Evolutionary conservation across 495 filamentous ascomycete genomes (phyloP), one percentile per base, ranked within the genome.

Genomic region (Aspergillus sclerotioniger): DNA sequence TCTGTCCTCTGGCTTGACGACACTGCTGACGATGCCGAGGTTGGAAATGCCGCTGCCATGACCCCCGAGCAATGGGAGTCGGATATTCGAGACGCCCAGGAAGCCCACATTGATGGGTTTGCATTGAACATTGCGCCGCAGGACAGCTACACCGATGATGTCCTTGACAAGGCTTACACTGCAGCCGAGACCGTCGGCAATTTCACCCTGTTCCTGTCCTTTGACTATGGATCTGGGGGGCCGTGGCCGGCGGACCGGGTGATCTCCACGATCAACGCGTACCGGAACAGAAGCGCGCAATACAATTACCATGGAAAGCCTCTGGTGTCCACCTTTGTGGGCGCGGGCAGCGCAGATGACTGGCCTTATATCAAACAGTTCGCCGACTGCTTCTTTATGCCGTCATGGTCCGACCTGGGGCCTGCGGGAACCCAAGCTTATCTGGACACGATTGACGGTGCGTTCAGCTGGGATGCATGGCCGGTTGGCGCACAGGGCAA

Each of bases 381-480:
- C 37, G 74, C 77, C 10, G 76, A 68, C 0, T 67, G 71, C 33
- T 86, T 82, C 60, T 82, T 90, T 52, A 74, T 90, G 3, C 87
- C 84, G 0, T 80, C 83, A 51, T 90, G 84, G 83, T 77, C 84
- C 6, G 82, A 79, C 54, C 69, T 86, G 8, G 83, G 82, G 3
- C 79, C 85, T 3, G 57, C 67, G 8, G 80, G 77, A 1, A 74
- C 84, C 20, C 68, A 68, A 3, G 52, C 62, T 50, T 69, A 79
- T 59, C 62, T 76, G n/a, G 61, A 73, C 46, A 68, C 72, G 15
- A 79, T 88, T 10, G 82, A 87, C 64, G 87, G 88, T 20, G 75
- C 80, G 17, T 88, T 87, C 56, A 83, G 78, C 37, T 91, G 90
- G 88, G 84, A 84, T 61, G 87, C 87, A 3, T 93, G 90, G 90